These are phyloP conservation scores for Isatis lusitanica DNA, from an alignment of 441 rosid species.

Conservation along the genomic window DNA sequence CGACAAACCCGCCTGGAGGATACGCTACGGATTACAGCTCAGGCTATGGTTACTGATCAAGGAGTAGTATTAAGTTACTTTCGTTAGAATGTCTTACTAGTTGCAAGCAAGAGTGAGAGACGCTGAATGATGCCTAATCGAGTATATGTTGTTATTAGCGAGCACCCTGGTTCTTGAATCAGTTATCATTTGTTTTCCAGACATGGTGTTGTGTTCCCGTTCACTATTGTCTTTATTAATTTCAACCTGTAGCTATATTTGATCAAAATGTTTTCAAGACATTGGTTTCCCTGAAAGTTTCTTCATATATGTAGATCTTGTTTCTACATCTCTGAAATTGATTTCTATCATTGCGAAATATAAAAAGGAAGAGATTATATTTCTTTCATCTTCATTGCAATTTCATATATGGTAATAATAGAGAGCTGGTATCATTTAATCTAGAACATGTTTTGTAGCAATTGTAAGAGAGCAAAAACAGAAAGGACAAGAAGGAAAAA, in stretches of 20 bases:
- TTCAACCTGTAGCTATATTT: not conserved
- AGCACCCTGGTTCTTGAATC: not conserved
- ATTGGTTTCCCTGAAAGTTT: not conserved
- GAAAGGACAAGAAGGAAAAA: not conserved
- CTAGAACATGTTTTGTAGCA: no score
- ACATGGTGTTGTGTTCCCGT: slow-evolving; percentile 2
- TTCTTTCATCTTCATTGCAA: no score
- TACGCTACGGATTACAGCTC: slow-evolving; percentile 31
- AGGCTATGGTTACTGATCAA: slow-evolving; percentile 37
- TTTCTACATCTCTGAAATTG: no score
- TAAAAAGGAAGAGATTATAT: no score
- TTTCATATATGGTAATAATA: no score
- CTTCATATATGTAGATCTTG: not conserved
- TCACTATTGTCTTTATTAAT: slow-evolving; percentile 4
- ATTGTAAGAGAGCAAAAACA: not conserved
- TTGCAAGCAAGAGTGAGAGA: slow-evolving; percentile 14
- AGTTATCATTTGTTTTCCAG: not conserved
- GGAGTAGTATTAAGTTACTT: not conserved
- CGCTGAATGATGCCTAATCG: slow-evolving; percentile 29
- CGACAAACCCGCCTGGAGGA: slow-evolving; percentile 41
- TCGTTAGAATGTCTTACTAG: slow-evolving; percentile 25
- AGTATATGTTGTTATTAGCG: slow-evolving; percentile 32
- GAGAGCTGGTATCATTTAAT: no score
- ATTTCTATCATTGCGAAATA: no score
- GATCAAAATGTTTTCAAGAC: not conserved